Conservation (phyloP, 2,329 filamentous ascomycete species). For the Pyricularia sp. region DNA sequence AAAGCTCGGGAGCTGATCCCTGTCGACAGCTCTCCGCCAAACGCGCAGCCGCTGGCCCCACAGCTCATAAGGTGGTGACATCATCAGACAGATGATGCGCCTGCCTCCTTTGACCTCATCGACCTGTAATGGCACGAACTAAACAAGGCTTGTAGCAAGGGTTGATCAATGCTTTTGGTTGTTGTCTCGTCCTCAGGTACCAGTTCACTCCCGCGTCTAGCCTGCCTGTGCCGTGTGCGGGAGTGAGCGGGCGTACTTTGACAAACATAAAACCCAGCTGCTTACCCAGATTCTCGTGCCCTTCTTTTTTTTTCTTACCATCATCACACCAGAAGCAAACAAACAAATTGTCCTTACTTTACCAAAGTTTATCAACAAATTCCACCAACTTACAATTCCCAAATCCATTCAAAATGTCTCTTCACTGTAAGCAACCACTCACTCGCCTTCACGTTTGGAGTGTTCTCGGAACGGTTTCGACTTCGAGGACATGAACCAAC, state of each 20-base stretch:
- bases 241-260: neutral
- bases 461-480: neutral
- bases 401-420: conserved; percentile 39
- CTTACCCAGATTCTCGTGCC: neutral
- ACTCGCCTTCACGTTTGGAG: neutral
- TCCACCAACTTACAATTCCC: neutral
- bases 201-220: neutral
- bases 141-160: neutral
- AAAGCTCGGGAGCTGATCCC: neutral
- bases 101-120: conserved; percentile 2
- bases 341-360: neutral
- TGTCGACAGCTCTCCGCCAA: neutral
- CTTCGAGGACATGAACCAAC: neutral
- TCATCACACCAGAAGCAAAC: neutral
- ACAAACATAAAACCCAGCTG: neutral
- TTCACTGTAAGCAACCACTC: conserved; percentile 46
- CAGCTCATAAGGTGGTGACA: conserved; percentile 27
- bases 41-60: neutral
- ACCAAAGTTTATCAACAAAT: conserved; percentile 6
- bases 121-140: neutral
- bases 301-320: neutral
- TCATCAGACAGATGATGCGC: conserved; percentile 25
- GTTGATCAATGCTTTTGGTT: neutral
- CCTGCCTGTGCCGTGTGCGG: neutral
- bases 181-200: conserved; percentile 7